Evolutionary conservation across 768 basidiomycete species (phyloP), one percentile per base, ranked within the genome.

Genomic region (Pleurotus sapidus): DNA sequence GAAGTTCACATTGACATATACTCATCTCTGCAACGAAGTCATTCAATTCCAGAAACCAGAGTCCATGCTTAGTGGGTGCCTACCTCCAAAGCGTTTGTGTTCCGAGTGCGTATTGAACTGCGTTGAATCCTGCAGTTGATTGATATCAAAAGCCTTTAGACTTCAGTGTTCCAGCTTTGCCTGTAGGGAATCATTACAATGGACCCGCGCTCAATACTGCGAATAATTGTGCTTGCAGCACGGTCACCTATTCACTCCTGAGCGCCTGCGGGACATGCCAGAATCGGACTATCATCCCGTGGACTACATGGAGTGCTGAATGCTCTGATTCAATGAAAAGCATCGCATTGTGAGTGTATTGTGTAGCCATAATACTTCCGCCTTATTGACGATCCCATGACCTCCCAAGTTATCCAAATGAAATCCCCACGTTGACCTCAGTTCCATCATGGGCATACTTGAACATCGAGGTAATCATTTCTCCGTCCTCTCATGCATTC

Each of bases 401-500:
- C 30, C 30, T 11, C 5, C 23, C 23, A 42, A 82, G 82, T n/a
- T 86, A 71, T 59, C 79, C 83, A 0, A 51, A 69, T 12, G 63
- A 68, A n/a, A 67, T 87, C 48, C 86, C 86, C 2, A 58, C 63
- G 0, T 78, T 77, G 7, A 73, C 80, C 1, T 69, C 72, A 9
- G 74, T 88, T 17, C 86, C 85, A 7, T 77, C 76, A 9, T 88
- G 86, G 86, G 86, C 86, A 11, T 88, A 80, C 59, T 68, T 81
- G 34, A 77, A 84, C 56, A 78, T 87, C 18, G 67, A 49, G 46
- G 58, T 73, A 63, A 77, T 79, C 63, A 46, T 63, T 42, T 30
- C 8, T 34, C 48, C n/a, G 7, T n/a, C n/a, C n/a, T 11, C 14
- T 45, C n/a, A 23, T 17, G 42, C 20, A 23, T 11, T 9, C 20